phyloP scores from a whole-genome alignment of 768 basidiomycete species.

The Kwoniella heveanensis region DNA sequence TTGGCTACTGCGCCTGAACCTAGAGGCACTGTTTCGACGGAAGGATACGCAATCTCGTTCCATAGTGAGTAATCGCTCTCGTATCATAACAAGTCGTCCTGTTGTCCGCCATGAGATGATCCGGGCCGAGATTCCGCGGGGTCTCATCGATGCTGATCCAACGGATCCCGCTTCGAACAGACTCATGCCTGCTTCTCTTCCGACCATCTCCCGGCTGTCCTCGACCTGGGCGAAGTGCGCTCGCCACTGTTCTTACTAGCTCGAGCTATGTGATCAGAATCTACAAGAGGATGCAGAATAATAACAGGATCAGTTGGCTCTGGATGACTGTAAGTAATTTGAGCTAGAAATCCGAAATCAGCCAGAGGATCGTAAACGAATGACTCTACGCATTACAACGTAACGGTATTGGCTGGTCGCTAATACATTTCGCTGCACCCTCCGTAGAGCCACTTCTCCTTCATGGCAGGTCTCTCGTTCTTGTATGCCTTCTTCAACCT shows the following conservation, averaged over 20 bases:
- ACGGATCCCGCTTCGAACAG: constrained; percentile 24
- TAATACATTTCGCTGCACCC: no score
- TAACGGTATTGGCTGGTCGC: no score
- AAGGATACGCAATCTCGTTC: constrained; percentile 56
- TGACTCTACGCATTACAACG: no score
- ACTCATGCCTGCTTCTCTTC: constrained; percentile 55
- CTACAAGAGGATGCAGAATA: constrained; percentile 55
- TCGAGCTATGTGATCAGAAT: constrained; percentile 57
- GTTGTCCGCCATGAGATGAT: no score
- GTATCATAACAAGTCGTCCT: neutral
- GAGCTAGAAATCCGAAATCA: neutral
- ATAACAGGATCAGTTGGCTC: constrained; percentile 56
- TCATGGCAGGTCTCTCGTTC: constrained; percentile 57
- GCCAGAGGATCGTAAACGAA: no score
- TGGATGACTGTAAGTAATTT: constrained; percentile 53
- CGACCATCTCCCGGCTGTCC: constrained; percentile 56
- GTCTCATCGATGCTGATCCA: no score
- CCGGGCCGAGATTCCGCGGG: no score
- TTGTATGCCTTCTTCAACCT: constrained; percentile 57
- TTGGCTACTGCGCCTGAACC: constrained; percentile 54
- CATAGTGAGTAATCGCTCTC: constrained; percentile 49
- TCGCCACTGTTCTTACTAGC: constrained; percentile 54
- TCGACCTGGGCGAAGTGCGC: constrained; percentile 51
- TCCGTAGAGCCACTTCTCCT: constrained; percentile 52
- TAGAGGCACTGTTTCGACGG: constrained; percentile 52